phyloP scores from a whole-genome alignment of 1,284 basidiomycete species.

The Rhodotorula mucilaginosa region DNA sequence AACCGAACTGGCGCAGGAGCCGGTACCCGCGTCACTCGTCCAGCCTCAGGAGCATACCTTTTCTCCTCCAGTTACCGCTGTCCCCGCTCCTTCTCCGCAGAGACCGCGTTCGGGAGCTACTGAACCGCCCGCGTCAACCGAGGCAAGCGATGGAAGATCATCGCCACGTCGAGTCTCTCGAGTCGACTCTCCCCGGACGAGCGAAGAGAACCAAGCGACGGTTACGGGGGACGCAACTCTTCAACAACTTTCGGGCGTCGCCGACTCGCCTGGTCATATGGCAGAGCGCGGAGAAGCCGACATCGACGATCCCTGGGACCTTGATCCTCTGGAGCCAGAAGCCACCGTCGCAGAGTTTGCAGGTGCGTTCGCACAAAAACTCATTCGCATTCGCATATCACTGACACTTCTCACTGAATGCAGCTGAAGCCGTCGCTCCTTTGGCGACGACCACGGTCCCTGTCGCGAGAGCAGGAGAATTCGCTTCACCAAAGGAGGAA shows the following conservation, averaged over 20 bases:
- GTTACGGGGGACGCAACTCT: too few species aligned
- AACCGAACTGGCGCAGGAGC: too few species aligned
- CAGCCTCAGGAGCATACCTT: conserved; percentile 1
- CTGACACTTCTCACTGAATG: too few species aligned
- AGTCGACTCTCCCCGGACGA: too few species aligned
- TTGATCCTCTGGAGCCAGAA: conserved; percentile 14
- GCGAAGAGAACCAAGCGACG: too few species aligned
- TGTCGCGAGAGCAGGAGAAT: too few species aligned
- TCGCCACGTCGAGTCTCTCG: too few species aligned
- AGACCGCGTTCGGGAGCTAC: too few species aligned
- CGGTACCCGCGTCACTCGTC: neutral
- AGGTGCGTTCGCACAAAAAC: neutral
- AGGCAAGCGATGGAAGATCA: neutral
- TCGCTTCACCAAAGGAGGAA: too few species aligned
- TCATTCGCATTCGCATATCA: neutral
- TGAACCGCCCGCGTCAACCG: conserved; percentile 1
- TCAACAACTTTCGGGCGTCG: neutral
- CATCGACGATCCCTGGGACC: conserved; percentile 26
- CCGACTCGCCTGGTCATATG: neutral
- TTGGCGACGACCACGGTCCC: too few species aligned
- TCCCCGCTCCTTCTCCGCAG: too few species aligned
- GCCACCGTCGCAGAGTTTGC: neutral
- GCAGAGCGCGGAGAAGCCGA: conserved; percentile 4
- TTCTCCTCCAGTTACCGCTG: neutral
- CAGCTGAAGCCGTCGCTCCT: too few species aligned